phyloP scores from a whole-genome alignment of 2,329 filamentous ascomycete genomes.

The Penicillium corylophilum region DNA sequence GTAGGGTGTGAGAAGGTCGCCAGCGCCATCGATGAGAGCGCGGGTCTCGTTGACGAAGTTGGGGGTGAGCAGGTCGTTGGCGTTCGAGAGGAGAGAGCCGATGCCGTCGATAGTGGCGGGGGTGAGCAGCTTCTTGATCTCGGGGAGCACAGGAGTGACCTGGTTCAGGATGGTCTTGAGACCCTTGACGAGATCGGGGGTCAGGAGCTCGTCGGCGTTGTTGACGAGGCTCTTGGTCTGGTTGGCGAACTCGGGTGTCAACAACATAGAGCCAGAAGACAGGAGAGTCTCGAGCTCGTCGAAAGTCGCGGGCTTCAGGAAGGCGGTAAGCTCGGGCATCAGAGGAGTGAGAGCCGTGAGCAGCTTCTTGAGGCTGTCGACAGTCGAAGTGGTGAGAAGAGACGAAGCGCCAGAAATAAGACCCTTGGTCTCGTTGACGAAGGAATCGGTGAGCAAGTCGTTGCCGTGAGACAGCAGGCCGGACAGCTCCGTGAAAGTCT shows the following conservation, averaged over 20 bases:
- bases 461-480: slow-evolving; percentile 22
- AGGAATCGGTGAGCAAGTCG: slow-evolving; percentile 20
- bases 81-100: slow-evolving; percentile 11
- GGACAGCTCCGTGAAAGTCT: slow-evolving; percentile 18
- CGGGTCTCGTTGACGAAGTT: slow-evolving; percentile 20
- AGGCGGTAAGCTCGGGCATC: slow-evolving; percentile 19
- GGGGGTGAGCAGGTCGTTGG: slow-evolving; percentile 19
- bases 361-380: slow-evolving; percentile 18
- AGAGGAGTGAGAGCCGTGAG: slow-evolving; percentile 17
- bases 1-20: slow-evolving; percentile 20
- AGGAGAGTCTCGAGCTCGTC: slow-evolving; percentile 13
- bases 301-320: slow-evolving; percentile 18
- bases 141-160: slow-evolving; percentile 18
- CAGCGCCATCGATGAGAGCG: slow-evolving; percentile 17
- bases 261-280: slow-evolving; percentile 2
- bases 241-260: slow-evolving; percentile 19
- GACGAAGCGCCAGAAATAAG: slow-evolving; percentile 19
- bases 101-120: slow-evolving; percentile 14
- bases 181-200: slow-evolving; percentile 14
- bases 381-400: slow-evolving; percentile 15
- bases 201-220: slow-evolving; percentile 21
- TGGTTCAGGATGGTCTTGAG: slow-evolving; percentile 19
- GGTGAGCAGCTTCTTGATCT: slow-evolving; percentile 19
- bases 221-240: slow-evolving; percentile 19
- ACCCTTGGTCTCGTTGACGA: slow-evolving; percentile 19